Evolutionary conservation across 1,284 basidiomycete species (phyloP).

Genomic region (Rhodotorula sp.): DNA sequence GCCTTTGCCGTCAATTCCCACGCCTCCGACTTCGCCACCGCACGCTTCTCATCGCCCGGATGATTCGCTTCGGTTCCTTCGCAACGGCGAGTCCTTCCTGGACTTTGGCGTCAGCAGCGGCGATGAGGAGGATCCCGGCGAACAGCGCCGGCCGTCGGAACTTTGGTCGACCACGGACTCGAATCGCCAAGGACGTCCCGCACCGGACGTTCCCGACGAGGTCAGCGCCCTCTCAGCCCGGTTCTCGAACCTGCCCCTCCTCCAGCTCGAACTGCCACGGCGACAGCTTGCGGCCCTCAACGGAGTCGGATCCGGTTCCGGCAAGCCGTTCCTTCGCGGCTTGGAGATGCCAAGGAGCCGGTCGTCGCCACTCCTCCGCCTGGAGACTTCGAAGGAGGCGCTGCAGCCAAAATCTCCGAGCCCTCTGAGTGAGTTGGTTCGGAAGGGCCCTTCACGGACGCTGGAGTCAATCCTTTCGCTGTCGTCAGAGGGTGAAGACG

Average conservation of each 20-base stretch:
- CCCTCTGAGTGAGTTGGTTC: no score
- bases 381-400: no score
- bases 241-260: neutral
- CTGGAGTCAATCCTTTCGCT: slow-evolving; percentile 1
- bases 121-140: neutral
- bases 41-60: neutral
- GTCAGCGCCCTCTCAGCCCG: neutral
- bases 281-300: no score
- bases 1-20: neutral
- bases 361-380: no score
- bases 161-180: neutral
- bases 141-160: neutral
- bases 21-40: neutral
- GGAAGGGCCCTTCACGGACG: neutral
- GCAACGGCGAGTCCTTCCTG: slow-evolving; percentile 12
- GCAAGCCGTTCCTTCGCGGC: no score
- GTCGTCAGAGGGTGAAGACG: slow-evolving; percentile 1
- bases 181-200: neutral
- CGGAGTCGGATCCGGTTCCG: no score
- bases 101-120: slow-evolving; percentile 11
- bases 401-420: no score
- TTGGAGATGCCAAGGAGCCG: no score
- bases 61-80: neutral
- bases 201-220: neutral
- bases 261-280: no score